Base-by-base conservation (phyloP, 176 grass and related monocot genomes). In the Oryza nivara region DNA sequence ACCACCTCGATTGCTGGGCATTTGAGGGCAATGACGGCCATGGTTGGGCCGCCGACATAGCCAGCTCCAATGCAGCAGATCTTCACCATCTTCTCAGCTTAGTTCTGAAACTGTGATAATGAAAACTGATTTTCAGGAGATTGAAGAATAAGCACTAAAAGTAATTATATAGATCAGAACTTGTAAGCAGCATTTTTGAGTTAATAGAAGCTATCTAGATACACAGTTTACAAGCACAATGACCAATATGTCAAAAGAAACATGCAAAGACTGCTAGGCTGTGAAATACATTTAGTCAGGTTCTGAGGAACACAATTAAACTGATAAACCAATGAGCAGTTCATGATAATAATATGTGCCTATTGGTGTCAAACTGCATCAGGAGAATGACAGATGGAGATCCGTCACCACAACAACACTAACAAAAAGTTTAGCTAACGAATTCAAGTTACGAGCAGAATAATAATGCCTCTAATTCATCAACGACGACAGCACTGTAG, bases 11-110 rank as follows among this genome's bases (percentile, higher is more conserved):
- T 97, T 20, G 79, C 22, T 6, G 94, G 94, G 85, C 94, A 97
- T 77, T 97, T 97, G 77, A 97, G 67, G 84, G 94, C 91, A 43
- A 97, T 97, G 70, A 97, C 92, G 7, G 94, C 94, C 94, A 97
- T 97, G 46, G 94, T 97, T 25, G 94, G 94, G 65, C 94, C 94
- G 11, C 94, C 94, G 7, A 97, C 94, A 61, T 97, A 97, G 52
- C 94, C 94, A 84, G 94, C 94, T 47, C 94, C 94, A 48, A 97
- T 94, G 48, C 93, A 91, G 1, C 93, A 91, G 0, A 97, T 92
- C 0, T 87, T 92, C 0, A 97, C 94, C 86, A 97, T 97, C 81
- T 92, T 90, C 78, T 41, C 71, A 34, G 73, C 22, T 84, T 63
- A 74, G 20, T 76, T 9, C n/a, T 72, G 11, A 46, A 86, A 8